These are phyloP conservation scores for Suhomyces kunorum DNA, from an alignment of 1,139 yeast genomes.

Conservation along the genomic window DNA sequence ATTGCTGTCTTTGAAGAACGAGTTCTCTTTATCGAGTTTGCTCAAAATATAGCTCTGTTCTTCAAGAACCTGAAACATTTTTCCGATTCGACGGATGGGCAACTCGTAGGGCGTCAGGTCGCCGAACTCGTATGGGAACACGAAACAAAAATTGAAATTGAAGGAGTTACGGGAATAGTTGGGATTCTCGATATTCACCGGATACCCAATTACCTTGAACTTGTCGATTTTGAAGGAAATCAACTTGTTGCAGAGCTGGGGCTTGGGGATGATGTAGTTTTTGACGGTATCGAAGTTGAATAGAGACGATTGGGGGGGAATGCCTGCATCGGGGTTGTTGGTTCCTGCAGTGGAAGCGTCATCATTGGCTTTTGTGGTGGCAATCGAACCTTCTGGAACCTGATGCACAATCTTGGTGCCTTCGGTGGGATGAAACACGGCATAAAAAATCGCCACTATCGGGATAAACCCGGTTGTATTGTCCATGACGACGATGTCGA, in stretches of 20 bases:
- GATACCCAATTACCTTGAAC: conserved; percentile 83
- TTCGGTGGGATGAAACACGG: conserved; percentile 92
- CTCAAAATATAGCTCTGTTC: conserved; percentile 84
- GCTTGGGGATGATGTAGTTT: conserved; percentile 91
- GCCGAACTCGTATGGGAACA: conserved; percentile 71
- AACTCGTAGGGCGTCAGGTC: conserved; percentile 87
- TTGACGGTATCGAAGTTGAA: conserved; percentile 84
- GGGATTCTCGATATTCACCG: conserved; percentile 75
- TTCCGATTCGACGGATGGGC: conserved; percentile 79
- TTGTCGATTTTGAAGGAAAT: conserved; percentile 72
- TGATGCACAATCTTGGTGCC: conserved; percentile 95
- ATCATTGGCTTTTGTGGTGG: conserved; percentile 22
- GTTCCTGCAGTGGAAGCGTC: not conserved
- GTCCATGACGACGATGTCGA: conserved; percentile 27
- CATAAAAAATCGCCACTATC: conserved; percentile 81
- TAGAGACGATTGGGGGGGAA: conserved; percentile 32
- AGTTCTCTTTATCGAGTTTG: conserved; percentile 40
- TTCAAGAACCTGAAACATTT: conserved; percentile 86
- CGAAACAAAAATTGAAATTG: conserved; percentile 89
- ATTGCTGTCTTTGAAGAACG: conserved; percentile 35
- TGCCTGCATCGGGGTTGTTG: not conserved
- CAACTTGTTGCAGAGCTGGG: conserved; percentile 80
- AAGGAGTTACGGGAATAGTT: conserved; percentile 88
- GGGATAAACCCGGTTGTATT: conserved; percentile 70
- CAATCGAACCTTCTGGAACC: conserved; percentile 70